Conservation (phyloP, 805 yeast genomes). For the Teunomyces cretensis region DNA sequence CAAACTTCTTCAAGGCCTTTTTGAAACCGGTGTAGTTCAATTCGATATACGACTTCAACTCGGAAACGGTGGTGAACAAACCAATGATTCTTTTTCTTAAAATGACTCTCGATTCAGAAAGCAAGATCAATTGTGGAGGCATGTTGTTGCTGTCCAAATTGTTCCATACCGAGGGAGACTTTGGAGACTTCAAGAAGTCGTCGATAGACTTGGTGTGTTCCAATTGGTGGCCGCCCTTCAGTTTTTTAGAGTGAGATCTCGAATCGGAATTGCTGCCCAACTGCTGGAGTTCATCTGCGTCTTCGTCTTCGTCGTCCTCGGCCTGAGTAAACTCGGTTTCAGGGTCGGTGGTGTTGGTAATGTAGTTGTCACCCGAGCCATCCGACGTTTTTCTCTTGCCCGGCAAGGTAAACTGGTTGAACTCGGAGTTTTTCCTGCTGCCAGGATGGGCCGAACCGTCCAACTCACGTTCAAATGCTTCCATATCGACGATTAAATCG, state of each 20-base stretch:
- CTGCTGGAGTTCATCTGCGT: slow-evolving; percentile 24
- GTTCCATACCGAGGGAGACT: slow-evolving; percentile 33
- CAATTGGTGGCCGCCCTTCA: slow-evolving; percentile 4
- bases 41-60: slow-evolving; percentile 51
- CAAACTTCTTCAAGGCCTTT: slow-evolving; percentile 54
- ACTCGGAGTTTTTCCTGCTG: slow-evolving; percentile 5
- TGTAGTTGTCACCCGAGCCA: neutral
- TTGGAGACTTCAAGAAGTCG: slow-evolving; percentile 37
- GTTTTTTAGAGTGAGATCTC: neutral
- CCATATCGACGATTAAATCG: slow-evolving; percentile 59
- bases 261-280: neutral
- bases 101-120: slow-evolving; percentile 50
- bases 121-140: slow-evolving; percentile 33
- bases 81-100: slow-evolving; percentile 48
- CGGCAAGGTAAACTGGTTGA: slow-evolving; percentile 6
- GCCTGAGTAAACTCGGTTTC: slow-evolving; percentile 28
- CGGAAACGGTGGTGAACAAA: slow-evolving; percentile 45
- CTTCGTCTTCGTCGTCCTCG: slow-evolving; percentile 32
- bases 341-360: slow-evolving; percentile 26
- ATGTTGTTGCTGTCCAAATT: slow-evolving; percentile 18
- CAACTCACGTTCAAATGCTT: slow-evolving; percentile 52
- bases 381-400: neutral
- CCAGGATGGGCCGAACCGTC: slow-evolving; percentile 12
- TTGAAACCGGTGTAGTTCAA: slow-evolving; percentile 53
- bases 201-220: slow-evolving; percentile 26